Evolutionary conservation across 1,284 basidiomycete species (phyloP), one percentile per base, ranked within the genome.

Genomic region (Coniferiporia sulphurascens): DNA sequence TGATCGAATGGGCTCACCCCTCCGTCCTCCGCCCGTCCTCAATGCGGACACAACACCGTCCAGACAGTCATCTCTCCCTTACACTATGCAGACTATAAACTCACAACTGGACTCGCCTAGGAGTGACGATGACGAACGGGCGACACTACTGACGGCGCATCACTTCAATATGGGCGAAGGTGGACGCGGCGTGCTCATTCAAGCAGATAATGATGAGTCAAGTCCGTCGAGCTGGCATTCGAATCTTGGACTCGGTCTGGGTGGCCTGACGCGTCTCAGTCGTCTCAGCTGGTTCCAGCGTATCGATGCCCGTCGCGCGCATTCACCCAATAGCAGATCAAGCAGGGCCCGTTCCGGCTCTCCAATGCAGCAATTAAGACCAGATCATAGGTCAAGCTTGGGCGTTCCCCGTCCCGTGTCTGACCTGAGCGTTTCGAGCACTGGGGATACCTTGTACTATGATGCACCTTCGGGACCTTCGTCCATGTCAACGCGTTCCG

Each of bases 241-340:
- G 13, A 50, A 50, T 21, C 48, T 61, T 15, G 58, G 48, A 38
- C 49, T 45, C 10, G 60, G 64, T 4, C 48, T 63, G 49, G 55
- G 44, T 41, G 60, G 60, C 17, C 51, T 65, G 12, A 43, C 62
- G 21, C 60, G 64, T 34, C 56, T 65, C 15, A 59, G 61, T 38
- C 38, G 64, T 34, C 44, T 64, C 1, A 65, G 64, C 56, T 65
- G 64, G 64, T 65, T 65, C 58, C 58, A 60, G 44, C 63, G 63
- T 36, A 56, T 64, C 52, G 53, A 64, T 17, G 51, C 51, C 17
- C 50, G 19, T 21, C 56, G 52, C 6, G 17, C 32, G 12, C 54
- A 54, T 1, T 57, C 55, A 9, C 49, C 53, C 27, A n/a, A 19
- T 7, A 56, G 43, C 9, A 27, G 27, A 27, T 27, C 27, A 27